These are phyloP conservation scores for Yamadazyma jaroonii DNA, from an alignment of 1,139 yeast genomes.

Conservation along the genomic window DNA sequence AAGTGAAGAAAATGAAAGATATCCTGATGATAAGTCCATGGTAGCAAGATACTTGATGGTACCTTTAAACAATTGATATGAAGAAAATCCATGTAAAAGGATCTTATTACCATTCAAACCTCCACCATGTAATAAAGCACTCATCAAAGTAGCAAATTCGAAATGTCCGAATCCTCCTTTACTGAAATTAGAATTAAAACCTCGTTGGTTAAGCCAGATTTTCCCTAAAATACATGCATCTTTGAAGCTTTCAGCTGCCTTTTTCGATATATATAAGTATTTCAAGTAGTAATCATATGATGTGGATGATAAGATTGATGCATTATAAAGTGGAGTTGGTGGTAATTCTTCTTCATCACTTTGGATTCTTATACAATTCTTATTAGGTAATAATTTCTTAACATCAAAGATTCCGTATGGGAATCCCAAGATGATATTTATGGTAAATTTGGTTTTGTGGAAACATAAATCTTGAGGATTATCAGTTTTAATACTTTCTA, in stretches of 20 bases:
- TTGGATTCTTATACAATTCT: slow-evolving; percentile 75
- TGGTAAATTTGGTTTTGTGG: slow-evolving; percentile 65
- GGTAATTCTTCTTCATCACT: slow-evolving; percentile 47
- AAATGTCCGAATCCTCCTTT: slow-evolving; percentile 90
- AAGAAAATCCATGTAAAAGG: slow-evolving; percentile 80
- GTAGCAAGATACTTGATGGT: slow-evolving; percentile 78
- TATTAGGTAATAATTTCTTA: slow-evolving; percentile 74
- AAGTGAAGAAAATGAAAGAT: slow-evolving; percentile 62
- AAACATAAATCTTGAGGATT: slow-evolving; percentile 51
- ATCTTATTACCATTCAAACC: slow-evolving; percentile 73
- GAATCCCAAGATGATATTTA: slow-evolving; percentile 71
- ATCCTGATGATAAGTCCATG: slow-evolving; percentile 65
- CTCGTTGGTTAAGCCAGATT: slow-evolving; percentile 87
- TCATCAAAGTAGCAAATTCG: slow-evolving; percentile 80
- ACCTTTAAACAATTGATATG: slow-evolving; percentile 90
- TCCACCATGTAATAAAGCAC: slow-evolving; percentile 83
- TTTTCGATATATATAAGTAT: slow-evolving; percentile 71
- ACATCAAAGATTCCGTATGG: slow-evolving; percentile 70
- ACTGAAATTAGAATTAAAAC: slow-evolving; percentile 60
- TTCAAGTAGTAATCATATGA: slow-evolving; percentile 69
- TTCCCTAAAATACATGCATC: slow-evolving; percentile 89
- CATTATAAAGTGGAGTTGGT: slow-evolving; percentile 84
- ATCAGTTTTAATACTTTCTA: slow-evolving; percentile 51
- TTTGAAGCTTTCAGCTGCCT: slow-evolving; percentile 76
- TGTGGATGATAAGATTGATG: slow-evolving; percentile 70